A percentile compares a stretch with the other conserved stretches of the same genome.
These are phyloP conservation scores for Volutella citrinella DNA, from an alignment of 2,329 filamentous ascomycete genomes.

Conservation along the genomic window DNA sequence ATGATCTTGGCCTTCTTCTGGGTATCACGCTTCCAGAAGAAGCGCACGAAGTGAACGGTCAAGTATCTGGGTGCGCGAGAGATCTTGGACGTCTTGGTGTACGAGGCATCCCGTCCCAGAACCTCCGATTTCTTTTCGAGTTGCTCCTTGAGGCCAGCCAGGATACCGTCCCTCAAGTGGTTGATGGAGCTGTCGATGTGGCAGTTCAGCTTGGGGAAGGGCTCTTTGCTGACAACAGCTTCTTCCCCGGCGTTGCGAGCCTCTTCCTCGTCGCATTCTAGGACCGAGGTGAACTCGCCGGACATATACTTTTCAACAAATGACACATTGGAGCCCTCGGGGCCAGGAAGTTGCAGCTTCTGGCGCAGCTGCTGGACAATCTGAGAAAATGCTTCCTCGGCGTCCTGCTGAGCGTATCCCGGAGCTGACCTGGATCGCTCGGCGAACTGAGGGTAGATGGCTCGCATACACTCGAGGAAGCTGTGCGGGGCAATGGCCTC, in stretches of 20 bases:
- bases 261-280: constrained; percentile 79
- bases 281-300: constrained; percentile 73
- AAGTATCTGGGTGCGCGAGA: constrained; percentile 90
- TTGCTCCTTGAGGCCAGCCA: constrained; percentile 78
- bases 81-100: constrained; percentile 90
- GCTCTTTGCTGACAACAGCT: constrained; percentile 63
- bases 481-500: constrained; percentile 78
- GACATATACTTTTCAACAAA: constrained; percentile 92
- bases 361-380: constrained; percentile 80
- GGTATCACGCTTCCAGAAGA: constrained; percentile 94
- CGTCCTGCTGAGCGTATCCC: constrained; percentile 96
- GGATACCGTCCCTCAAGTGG: constrained; percentile 84
- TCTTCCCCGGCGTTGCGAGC: constrained; percentile 74
- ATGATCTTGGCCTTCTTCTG: constrained; percentile 99
- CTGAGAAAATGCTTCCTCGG: constrained; percentile 97
- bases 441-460: constrained; percentile 86
- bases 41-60: constrained; percentile 94
- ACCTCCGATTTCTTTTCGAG: constrained; percentile 84
- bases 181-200: constrained; percentile 88
- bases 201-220: constrained; percentile 91
- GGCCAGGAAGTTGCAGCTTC: constrained; percentile 66
- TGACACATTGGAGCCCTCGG: constrained; percentile 51
- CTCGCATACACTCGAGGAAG: constrained; percentile 78
- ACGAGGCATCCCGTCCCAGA: constrained; percentile 74
- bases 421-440: constrained; percentile 79